Evolutionary conservation across 2,329 filamentous ascomycete genomes (phyloP).

Genomic region (Calonectria ilicicola): DNA sequence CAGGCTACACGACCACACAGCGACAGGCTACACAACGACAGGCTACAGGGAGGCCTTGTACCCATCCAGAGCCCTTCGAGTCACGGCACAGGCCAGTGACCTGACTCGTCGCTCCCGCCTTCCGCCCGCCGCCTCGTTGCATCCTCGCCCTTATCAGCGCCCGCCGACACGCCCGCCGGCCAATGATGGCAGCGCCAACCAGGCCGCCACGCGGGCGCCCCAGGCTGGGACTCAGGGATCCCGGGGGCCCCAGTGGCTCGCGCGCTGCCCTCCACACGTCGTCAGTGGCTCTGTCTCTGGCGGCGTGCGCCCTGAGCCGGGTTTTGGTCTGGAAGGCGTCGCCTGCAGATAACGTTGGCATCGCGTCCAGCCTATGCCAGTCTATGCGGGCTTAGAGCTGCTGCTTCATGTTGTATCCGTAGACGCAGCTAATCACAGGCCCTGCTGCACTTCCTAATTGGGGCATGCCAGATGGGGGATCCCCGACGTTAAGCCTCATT

Average conservation of each 20-base stretch:
- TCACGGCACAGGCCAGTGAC: not conserved
- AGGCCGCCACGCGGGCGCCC: slow-evolving; percentile 30
- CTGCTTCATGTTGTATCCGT: not conserved
- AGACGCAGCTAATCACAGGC: slow-evolving; percentile 1
- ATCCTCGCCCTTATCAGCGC: slow-evolving; percentile 38
- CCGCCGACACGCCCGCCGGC: slow-evolving; percentile 25
- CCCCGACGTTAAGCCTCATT: slow-evolving; percentile 27
- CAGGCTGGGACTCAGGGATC: slow-evolving; percentile 3
- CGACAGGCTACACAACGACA: not conserved
- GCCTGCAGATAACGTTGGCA: slow-evolving; percentile 8
- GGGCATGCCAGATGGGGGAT: slow-evolving; percentile 1
- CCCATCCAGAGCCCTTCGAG: not conserved
- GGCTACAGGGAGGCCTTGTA: not conserved
- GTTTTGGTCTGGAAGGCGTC: not conserved
- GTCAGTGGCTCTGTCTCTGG: not conserved
- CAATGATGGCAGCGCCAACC: slow-evolving; percentile 30
- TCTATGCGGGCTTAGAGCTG: not conserved
- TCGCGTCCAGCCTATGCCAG: not conserved
- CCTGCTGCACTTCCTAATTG: not conserved
- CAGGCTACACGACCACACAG: not conserved
- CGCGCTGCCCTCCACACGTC: not conserved
- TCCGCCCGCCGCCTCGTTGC: slow-evolving; percentile 14
- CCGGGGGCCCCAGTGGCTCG: slow-evolving; percentile 16
- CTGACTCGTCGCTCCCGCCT: not conserved
- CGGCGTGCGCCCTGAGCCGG: slow-evolving; percentile 8